Conservation (phyloP, 805 yeast species). For the Cyberlindnera euphorbiiphila region DNA sequence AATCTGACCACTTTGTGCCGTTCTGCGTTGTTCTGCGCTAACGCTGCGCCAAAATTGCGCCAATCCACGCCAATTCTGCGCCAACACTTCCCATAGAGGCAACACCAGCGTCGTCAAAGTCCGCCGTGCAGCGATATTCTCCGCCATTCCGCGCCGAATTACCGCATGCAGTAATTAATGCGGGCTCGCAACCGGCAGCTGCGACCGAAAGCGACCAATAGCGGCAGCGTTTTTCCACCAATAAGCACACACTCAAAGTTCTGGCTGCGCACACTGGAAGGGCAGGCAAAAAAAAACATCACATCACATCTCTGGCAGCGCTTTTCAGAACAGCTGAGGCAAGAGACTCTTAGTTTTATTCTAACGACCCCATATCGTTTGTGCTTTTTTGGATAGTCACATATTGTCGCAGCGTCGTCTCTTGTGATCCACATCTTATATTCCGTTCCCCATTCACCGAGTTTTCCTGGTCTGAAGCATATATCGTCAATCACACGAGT, state of each 20-base stretch:
- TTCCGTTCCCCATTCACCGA: neutral
- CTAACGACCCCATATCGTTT: too few relatives aligned
- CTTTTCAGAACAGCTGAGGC: too few relatives aligned
- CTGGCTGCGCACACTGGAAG: neutral
- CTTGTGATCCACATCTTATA: too few relatives aligned
- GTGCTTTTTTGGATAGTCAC: too few relatives aligned
- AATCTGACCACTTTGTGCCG: conserved; percentile 1
- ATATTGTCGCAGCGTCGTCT: too few relatives aligned
- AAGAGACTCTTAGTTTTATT: too few relatives aligned
- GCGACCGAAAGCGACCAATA: conserved; percentile 7
- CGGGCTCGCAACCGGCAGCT: conserved; percentile 3
- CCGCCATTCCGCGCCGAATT: conserved; percentile 1
- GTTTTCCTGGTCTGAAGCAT: too few relatives aligned
- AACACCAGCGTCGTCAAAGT: too few relatives aligned
- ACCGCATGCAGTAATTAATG: neutral
- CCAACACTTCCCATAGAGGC: too few relatives aligned
- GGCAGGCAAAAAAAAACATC: neutral
- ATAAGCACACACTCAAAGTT: conserved; percentile 14
- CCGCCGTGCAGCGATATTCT: neutral
- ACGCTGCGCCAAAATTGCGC: neutral
- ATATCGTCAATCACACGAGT: too few relatives aligned
- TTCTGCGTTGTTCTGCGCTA: too few relatives aligned
- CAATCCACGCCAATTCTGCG: neutral
- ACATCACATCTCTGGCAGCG: too few relatives aligned
- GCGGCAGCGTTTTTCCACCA: conserved; percentile 15